Conservation (phyloP, 805 yeast genomes). For the Kuraishia cidri region DNA sequence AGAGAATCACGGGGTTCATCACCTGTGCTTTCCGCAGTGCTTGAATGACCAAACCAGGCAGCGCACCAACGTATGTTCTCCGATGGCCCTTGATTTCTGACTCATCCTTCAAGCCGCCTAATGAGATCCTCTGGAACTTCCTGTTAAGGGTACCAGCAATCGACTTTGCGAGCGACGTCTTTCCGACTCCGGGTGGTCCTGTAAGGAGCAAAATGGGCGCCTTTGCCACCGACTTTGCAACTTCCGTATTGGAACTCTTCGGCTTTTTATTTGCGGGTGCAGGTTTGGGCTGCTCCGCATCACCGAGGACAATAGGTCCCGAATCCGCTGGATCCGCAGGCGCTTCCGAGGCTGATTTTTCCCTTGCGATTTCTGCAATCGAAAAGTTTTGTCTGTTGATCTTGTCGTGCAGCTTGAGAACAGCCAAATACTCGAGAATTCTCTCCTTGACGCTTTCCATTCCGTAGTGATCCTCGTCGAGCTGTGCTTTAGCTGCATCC, state of each 20-base stretch:
- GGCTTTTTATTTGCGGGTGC: neutral
- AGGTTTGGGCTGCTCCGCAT: neutral
- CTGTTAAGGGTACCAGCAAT: constrained; percentile 69
- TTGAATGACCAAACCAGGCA: constrained; percentile 79
- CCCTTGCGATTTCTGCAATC: neutral
- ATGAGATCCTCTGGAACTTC: constrained; percentile 68
- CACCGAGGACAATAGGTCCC: constrained; percentile 3
- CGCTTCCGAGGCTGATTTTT: neutral
- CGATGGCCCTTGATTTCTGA: constrained; percentile 88
- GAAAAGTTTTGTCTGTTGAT: constrained; percentile 9
- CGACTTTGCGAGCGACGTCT: constrained; percentile 78
- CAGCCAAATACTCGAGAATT: constrained; percentile 72
- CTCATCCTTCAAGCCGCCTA: constrained; percentile 86
- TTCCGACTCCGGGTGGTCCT: constrained; percentile 95
- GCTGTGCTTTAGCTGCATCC: constrained; percentile 37
- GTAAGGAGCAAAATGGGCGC: constrained; percentile 77
- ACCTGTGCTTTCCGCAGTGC: constrained; percentile 67
- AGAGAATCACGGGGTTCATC: constrained; percentile 74
- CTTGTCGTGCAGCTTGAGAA: constrained; percentile 45
- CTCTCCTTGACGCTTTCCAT: constrained; percentile 66
- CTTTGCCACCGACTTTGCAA: constrained; percentile 6
- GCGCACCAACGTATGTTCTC: constrained; percentile 85
- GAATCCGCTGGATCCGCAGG: constrained; percentile 1
- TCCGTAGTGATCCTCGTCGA: constrained; percentile 77
- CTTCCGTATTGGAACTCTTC: neutral